phyloP scores from a whole-genome alignment of 2,329 filamentous ascomycete species.

The Trichoderma lentiforme region DNA sequence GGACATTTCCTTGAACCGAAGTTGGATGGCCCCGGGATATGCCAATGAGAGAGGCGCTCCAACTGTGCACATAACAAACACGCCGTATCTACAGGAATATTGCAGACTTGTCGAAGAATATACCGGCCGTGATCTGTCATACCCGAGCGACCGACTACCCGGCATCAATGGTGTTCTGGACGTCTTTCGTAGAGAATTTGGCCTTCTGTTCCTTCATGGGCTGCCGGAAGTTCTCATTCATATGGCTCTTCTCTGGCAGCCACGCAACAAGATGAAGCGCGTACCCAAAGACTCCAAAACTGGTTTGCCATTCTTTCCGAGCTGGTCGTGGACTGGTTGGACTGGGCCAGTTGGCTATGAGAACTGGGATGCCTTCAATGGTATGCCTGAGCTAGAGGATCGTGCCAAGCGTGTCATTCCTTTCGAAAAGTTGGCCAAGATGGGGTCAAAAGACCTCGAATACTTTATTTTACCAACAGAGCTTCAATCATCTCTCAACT shows the following conservation, averaged over 20 bases:
- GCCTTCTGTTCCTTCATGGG: constrained; percentile 1
- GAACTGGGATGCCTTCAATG: constrained; percentile 7
- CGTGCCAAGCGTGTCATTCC: constrained; percentile 1
- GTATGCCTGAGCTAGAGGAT: not conserved
- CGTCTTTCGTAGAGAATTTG: not conserved
- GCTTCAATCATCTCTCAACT: not conserved
- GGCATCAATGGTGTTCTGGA: constrained; percentile 9
- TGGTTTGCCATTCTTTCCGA: not conserved
- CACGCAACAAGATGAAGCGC: constrained; percentile 4
- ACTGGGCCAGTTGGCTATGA: constrained; percentile 12
- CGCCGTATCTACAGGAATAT: constrained; percentile 6
- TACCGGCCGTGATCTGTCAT: constrained; percentile 6
- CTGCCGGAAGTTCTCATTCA: not conserved
- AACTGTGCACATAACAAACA: not conserved
- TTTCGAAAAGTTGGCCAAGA: not conserved
- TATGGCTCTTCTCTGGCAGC: constrained; percentile 10
- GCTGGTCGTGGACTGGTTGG: constrained; percentile 17
- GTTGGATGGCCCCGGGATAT: constrained; percentile 6
- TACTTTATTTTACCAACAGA: not conserved
- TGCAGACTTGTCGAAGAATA: constrained; percentile 2
- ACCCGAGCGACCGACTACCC: not conserved
- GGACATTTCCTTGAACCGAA: constrained; percentile 12
- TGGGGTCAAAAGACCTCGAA: not conserved
- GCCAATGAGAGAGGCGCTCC: not conserved
- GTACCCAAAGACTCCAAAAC: not conserved